These are phyloP conservation scores for Saururus chinensis DNA, from an alignment of 164 flowering plant genomes.

Conservation along the genomic window DNA sequence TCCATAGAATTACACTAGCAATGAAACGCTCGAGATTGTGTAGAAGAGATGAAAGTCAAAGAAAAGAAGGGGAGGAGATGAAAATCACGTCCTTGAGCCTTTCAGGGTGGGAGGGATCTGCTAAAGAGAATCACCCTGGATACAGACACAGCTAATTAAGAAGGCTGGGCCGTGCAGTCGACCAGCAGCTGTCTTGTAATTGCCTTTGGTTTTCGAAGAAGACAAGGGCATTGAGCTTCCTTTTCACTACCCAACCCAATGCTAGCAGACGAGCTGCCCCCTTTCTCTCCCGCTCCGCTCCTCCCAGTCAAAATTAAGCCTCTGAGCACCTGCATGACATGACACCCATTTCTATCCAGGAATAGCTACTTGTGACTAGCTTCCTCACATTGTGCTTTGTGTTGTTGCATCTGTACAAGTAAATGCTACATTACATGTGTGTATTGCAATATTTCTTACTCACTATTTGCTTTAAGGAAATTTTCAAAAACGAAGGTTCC, in stretches of 20 bases:
- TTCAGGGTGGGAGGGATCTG: background rate
- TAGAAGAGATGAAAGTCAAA: background rate
- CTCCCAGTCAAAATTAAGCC: background rate
- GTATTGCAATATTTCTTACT: no score
- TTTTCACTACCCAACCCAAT: background rate
- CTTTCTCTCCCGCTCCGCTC: background rate
- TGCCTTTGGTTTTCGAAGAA: no score
- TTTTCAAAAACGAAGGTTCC: no score
- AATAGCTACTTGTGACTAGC: background rate
- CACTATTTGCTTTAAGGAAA: no score
- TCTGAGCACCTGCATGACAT: background rate
- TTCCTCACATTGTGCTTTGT: background rate
- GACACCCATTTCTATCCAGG: background rate
- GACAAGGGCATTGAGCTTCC: background rate
- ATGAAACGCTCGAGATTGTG: background rate
- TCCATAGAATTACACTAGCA: background rate
- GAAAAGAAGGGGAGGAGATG: background rate
- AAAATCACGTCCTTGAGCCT: no score
- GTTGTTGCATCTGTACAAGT: background rate
- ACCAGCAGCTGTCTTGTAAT: slow-evolving; percentile 3
- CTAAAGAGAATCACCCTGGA: background rate
- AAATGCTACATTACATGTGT: no score
- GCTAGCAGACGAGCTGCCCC: background rate
- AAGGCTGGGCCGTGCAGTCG: background rate
- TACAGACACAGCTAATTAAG: background rate